Base-by-base conservation (phyloP, 441 rosid genomes). In the Erysimum cheiri region DNA sequence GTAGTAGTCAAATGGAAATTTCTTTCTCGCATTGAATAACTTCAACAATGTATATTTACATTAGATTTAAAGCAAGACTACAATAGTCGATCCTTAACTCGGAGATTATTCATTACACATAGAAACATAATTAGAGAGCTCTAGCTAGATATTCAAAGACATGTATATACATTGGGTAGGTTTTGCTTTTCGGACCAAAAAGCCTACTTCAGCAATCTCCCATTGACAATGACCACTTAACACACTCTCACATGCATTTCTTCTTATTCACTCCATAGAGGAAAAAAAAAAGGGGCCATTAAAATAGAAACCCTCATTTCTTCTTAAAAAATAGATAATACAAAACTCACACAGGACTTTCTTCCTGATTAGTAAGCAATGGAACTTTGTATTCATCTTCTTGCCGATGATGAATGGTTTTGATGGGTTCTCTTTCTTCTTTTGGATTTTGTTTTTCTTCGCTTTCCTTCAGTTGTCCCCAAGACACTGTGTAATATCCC, bases 381-480 rank as follows among this genome's bases (percentile, higher is more conserved):
- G 92, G 91, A 17, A 71, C 77, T 66, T 80, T 91, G 26, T 65
- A 64, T n/a, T 71, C 74, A 60, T 60, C 61, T 41, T 71, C 48
- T 32, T 66, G 74, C 8, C 32, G 48, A 48, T 72, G 22, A 43
- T 76, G 67, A 57, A 64, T 72, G 7, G 22, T 70, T 76, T 74
- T 78, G 22, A 63, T 74, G 33, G 64, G 47, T 10, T 43, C 26
- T 47, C 54, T 69, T 59, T 71, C 71, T 62, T 55, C 60, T 0
- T 60, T 41, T 58, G 58, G 50, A 58, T 56, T 50, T 33, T 75
- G 67, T 22, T 57, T 70, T 22, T 61, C 71, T 63, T 86, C 84
- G 9, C 74, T 81, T 62, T 85, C 90, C 71, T 73, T 83, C 14
- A 80, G 58, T 15, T 85, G 92, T 29, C 90, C 98, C 91, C 87